Percentiles rank a stretch among this genome's conserved stretches.
These are phyloP conservation scores for Rhizoclosmatium sp. DNA, from an alignment of 192 early-diverging fungal genomes.

Conservation along the genomic window DNA sequence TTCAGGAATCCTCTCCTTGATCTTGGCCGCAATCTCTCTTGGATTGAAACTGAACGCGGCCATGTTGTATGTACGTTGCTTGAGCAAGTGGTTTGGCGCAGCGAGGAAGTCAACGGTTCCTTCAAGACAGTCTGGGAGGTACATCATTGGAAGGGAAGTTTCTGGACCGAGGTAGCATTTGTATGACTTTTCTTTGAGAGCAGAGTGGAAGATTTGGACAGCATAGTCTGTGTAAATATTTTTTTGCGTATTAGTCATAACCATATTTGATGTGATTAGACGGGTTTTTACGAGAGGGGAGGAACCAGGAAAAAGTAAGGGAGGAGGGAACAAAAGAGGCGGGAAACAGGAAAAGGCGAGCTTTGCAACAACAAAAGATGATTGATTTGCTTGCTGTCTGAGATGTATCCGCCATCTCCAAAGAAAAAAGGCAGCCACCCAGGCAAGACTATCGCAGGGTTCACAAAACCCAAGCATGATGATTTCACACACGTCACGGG, in stretches of 20 bases:
- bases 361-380: too few relatives aligned
- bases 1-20: conserved; percentile 56
- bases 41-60: conserved; percentile 69
- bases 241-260: not conserved
- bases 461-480: not conserved
- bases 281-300: not conserved
- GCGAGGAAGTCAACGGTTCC: conserved; percentile 71
- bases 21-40: conserved; percentile 60
- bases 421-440: too few relatives aligned
- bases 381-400: too few relatives aligned
- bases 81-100: conserved; percentile 55
- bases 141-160: conserved; percentile 72
- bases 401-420: too few relatives aligned
- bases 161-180: conserved; percentile 65
- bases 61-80: conserved; percentile 71
- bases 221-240: conserved; percentile 58
- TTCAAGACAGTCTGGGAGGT: conserved; percentile 69
- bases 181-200: conserved; percentile 64
- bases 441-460: not conserved
- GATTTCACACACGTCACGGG: not conserved
- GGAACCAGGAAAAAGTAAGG: not conserved
- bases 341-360: too few relatives aligned
- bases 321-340: not conserved
- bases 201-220: conserved; percentile 73
- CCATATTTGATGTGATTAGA: not conserved